Conservation (phyloP, 2,329 filamentous ascomycete species). For the Pyricularia sp. region DNA sequence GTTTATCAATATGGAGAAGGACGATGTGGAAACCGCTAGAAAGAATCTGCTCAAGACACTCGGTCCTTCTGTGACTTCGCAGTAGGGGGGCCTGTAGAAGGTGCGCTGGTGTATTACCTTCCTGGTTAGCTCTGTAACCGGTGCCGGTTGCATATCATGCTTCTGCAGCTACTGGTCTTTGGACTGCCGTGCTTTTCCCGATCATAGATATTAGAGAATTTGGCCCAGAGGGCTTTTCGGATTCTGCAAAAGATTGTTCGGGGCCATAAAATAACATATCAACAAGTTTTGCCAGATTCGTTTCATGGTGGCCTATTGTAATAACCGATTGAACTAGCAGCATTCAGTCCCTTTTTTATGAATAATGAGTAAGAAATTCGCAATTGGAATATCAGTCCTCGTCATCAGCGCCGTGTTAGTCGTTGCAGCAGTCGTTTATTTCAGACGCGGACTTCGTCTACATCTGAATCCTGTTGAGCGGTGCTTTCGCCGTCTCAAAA, state of each 20-base stretch:
- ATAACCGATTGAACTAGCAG: neutral
- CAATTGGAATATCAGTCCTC: neutral
- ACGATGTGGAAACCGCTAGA: slow-evolving; percentile 43
- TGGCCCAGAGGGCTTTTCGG: neutral
- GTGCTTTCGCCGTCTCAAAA: neutral
- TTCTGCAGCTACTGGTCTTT: neutral
- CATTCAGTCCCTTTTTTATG: neutral
- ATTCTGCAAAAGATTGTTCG: neutral
- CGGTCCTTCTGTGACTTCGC: slow-evolving; percentile 11
- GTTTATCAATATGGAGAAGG: slow-evolving; percentile 51
- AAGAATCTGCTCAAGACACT: slow-evolving; percentile 43
- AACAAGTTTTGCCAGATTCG: neutral
- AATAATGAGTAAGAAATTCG: slow-evolving; percentile 2
- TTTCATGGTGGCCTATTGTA: neutral
- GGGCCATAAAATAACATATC: neutral
- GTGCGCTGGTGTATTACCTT: neutral
- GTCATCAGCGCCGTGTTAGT: neutral
- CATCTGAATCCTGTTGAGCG: neutral
- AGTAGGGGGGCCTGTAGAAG: neutral
- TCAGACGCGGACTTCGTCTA: neutral
- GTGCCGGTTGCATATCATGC: neutral
- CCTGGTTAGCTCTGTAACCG: neutral
- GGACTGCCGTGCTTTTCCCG: neutral
- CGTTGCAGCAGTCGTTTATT: neutral
- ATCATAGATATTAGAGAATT: neutral